A percentile compares a stretch with the other conserved stretches of the same genome.
Evolutionary conservation across 2,329 filamentous ascomycete species (phyloP).

Genomic region (Sporothrix schenckii): DNA sequence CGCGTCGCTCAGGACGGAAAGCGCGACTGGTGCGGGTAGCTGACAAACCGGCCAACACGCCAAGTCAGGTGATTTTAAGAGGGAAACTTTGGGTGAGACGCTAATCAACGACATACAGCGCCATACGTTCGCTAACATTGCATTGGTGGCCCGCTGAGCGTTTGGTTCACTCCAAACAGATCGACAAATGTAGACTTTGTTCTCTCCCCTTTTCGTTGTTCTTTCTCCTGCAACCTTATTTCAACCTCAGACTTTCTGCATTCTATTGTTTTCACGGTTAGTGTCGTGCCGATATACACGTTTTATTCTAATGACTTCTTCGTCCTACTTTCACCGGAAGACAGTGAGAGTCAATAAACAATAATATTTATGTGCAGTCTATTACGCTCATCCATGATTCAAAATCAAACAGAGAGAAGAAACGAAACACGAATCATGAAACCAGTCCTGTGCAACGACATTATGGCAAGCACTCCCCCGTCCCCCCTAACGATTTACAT

Average conservation of each 20-base stretch:
- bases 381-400: neutral
- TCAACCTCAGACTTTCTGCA: neutral
- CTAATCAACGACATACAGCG: neutral
- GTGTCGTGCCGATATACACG: neutral
- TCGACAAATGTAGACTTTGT: neutral
- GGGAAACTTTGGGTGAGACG: no score
- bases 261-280: neutral
- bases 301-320: neutral
- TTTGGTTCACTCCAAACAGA: constrained; percentile 1
- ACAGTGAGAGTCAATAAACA: neutral
- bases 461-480: neutral
- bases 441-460: neutral
- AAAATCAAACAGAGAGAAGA: neutral
- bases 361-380: neutral
- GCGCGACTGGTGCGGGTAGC: constrained; percentile 33
- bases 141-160: neutral
- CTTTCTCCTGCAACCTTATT: neutral
- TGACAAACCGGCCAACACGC: constrained; percentile 35
- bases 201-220: neutral
- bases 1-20: constrained; percentile 34
- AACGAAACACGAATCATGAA: neutral
- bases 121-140: neutral
- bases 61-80: constrained; percentile 37
- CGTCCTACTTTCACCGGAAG: neutral
- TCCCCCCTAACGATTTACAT: neutral